Evolutionary conservation across 2,329 filamentous ascomycete genomes (phyloP), one percentile per base, ranked within the genome.

Genomic region (Tolypocladium nubicola): DNA sequence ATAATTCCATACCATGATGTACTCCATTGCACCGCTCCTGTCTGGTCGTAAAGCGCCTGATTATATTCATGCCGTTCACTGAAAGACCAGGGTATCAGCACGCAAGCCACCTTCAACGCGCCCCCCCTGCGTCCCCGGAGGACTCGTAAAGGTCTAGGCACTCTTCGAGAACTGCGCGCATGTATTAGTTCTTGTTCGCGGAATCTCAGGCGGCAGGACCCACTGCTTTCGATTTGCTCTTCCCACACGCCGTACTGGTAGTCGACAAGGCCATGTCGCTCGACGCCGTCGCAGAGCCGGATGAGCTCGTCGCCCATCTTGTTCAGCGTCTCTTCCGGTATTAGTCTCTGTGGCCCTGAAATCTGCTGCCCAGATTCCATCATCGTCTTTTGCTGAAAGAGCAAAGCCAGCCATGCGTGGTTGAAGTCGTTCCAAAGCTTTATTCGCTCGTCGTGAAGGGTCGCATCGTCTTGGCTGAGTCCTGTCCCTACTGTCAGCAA

Each of bases 181-280:
- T 2, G 8, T 11, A 21, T 59, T 54, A 59, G 55, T 38, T 2
- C 33, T 39, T 1, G 9, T 37, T 6, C 16, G 3, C 8, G 9
- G n/a, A 37, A 16, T n/a, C 30, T 2, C 13, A 21, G 39, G 16
- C 6, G 9, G 11, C 3, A n/a, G 23, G 3, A 41, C 89, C 73
- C 77, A 96, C 92, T 81, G 58, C 83, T 82, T 64, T 94, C 83
- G 64, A 97, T 97, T 67, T 89, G 85, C 68, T 97, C 92, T 73
- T 97, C 94, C 83, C 90, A 95, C 33, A 97, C 89, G 10, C 94
- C 94, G 75, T 96, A 95, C 67, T 97, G 88, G 70, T 97, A 99
- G 74, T 99, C 94, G 13, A 99, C 90, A 53, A 99, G 76, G n/a
- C 94, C 94, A 68, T 95, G 87, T 63, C 88, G 86, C 71, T 97